Conservation (phyloP, 2,329 filamentous ascomycete species). For the Cercospora janseana region DNA sequence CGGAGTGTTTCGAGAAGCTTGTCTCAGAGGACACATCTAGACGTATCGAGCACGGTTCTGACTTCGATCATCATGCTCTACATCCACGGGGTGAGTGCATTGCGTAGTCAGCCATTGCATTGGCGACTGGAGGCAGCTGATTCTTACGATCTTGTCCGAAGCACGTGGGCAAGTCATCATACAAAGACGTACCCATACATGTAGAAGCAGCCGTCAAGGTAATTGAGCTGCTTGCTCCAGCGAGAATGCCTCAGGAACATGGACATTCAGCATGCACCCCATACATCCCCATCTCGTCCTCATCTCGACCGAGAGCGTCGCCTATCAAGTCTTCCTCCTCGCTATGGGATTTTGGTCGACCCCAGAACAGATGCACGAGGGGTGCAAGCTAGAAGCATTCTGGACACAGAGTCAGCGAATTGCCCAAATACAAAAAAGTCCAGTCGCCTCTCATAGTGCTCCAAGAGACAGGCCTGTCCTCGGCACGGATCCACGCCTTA, state of each 20-base stretch:
- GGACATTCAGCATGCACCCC: too few species aligned
- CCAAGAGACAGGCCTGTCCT: not conserved
- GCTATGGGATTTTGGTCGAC: not conserved
- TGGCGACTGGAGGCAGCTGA: not conserved
- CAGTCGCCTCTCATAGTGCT: not conserved
- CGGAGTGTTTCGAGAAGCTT: not conserved
- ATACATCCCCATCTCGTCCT: not conserved
- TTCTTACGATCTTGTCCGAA: not conserved
- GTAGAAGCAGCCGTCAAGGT: not conserved
- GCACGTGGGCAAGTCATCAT: not conserved
- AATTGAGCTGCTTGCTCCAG: not conserved
- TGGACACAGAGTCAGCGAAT: not conserved
- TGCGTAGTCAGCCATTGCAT: fast-evolving
- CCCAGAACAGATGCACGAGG: not conserved
- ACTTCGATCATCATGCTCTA: conserved; percentile 1
- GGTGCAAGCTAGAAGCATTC: not conserved
- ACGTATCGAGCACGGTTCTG: not conserved
- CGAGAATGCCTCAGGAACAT: too few species aligned
- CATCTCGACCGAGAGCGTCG: not conserved
- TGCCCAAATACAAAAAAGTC: not conserved
- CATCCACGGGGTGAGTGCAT: not conserved
- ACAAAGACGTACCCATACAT: not conserved
- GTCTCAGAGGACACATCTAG: not conserved
- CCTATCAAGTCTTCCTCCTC: not conserved
- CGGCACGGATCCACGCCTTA: not conserved